A percentile compares a stretch with the other conserved stretches of the same genome.
Evolutionary conservation across 2,329 filamentous ascomycete genomes (phyloP).

Genomic region (Thelonectria blattea): DNA sequence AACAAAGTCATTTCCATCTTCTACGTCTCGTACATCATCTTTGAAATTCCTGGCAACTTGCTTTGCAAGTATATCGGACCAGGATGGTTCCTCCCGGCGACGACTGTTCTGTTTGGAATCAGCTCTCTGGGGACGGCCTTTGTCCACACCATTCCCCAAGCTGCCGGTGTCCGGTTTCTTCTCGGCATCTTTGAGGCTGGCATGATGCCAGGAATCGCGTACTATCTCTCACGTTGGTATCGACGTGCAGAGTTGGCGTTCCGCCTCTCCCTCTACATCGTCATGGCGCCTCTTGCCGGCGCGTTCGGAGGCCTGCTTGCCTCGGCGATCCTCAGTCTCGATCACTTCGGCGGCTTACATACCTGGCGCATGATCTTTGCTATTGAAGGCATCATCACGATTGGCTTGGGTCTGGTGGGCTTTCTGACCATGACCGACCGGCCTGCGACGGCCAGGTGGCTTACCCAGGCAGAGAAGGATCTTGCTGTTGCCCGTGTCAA

Average conservation of each 20-base stretch:
- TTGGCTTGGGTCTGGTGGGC: slow-evolving; percentile 3
- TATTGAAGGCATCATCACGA: slow-evolving; percentile 63
- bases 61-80: slow-evolving; percentile 12
- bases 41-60: slow-evolving; percentile 10
- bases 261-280: slow-evolving; percentile 66
- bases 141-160: slow-evolving; percentile 54
- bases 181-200: slow-evolving; percentile 68
- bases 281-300: slow-evolving; percentile 68
- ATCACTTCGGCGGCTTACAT: slow-evolving; percentile 58
- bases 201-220: slow-evolving; percentile 68
- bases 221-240: slow-evolving; percentile 70
- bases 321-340: slow-evolving; percentile 64
- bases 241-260: slow-evolving; percentile 66
- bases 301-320: slow-evolving; percentile 70
- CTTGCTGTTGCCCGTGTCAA: slow-evolving; percentile 13
- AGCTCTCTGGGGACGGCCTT: slow-evolving; percentile 66
- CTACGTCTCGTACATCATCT: slow-evolving; percentile 65
- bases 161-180: slow-evolving; percentile 63
- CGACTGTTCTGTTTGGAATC: slow-evolving; percentile 45
- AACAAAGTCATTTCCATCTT: slow-evolving; percentile 46
- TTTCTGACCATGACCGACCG: slow-evolving; percentile 9
- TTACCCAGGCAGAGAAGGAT: slow-evolving; percentile 8
- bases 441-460: slow-evolving; percentile 9
- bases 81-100: slow-evolving; percentile 12
- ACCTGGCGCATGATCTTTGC: slow-evolving; percentile 45